These are phyloP conservation scores for Daldinia bambusicola DNA, from an alignment of 495 filamentous ascomycete genomes.

Conservation along the genomic window DNA sequence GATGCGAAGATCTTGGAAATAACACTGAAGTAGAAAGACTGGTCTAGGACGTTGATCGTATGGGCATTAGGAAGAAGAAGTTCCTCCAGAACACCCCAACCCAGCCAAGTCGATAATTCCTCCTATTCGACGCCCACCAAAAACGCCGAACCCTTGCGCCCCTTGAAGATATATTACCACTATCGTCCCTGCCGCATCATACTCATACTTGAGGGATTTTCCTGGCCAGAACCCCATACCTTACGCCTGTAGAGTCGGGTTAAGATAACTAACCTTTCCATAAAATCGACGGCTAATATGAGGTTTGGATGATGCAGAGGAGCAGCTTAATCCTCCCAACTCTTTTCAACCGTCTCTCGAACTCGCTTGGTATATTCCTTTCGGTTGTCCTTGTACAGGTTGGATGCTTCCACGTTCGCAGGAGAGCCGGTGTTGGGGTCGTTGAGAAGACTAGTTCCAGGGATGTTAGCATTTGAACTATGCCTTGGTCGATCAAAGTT, in stretches of 20 bases:
- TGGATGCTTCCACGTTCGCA: conserved; percentile 97
- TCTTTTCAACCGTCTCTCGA: conserved; percentile 97
- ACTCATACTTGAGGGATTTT: conserved; percentile 6
- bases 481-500: neutral
- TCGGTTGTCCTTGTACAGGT: conserved; percentile 97
- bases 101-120: conserved; percentile 7
- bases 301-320: neutral
- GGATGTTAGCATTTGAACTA: conserved; percentile 31
- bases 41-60: conserved; percentile 18
- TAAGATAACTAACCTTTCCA: conserved; percentile 14
- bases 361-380: conserved; percentile 96
- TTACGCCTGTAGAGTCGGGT: conserved; percentile 8
- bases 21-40: conserved; percentile 15
- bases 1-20: conserved; percentile 20
- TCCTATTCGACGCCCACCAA: conserved; percentile 32
- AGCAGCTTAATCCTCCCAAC: conserved; percentile 83
- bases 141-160: conserved; percentile 32
- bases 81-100: conserved; percentile 3
- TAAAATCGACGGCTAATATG: neutral
- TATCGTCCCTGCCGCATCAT: conserved; percentile 9
- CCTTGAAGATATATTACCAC: conserved; percentile 14
- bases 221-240: conserved; percentile 3
- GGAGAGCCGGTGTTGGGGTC: conserved; percentile 98
- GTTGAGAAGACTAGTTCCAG: conserved; percentile 79
- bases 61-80: conserved; percentile 1